phyloP scores from a whole-genome alignment of 805 yeast species.

The Sugiyamaella lignohabitans region DNA sequence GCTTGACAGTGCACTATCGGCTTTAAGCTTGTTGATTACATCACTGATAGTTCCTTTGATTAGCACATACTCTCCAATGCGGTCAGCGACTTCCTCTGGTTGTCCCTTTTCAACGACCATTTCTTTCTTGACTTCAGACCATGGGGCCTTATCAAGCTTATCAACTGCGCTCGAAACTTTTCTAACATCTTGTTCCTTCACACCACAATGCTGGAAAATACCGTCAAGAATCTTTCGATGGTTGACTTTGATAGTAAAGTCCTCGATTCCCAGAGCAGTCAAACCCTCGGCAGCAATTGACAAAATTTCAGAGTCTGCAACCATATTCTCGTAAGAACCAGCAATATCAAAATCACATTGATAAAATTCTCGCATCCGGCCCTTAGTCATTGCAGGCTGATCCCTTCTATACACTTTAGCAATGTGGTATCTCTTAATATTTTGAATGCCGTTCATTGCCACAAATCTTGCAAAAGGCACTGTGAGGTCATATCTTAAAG shows the following conservation, averaged over 20 bases:
- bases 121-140: constrained; percentile 91
- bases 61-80: constrained; percentile 86
- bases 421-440: constrained; percentile 89
- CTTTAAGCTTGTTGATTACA: constrained; percentile 45
- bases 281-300: constrained; percentile 80
- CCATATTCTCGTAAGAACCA: constrained; percentile 87
- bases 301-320: constrained; percentile 90
- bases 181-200: constrained; percentile 87
- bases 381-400: constrained; percentile 99
- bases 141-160: constrained; percentile 89
- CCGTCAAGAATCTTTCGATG: constrained; percentile 97
- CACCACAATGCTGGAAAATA: constrained; percentile 92
- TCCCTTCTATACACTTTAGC: constrained; percentile 99
- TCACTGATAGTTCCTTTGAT: constrained; percentile 54
- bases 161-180: constrained; percentile 93
- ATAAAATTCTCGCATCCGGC: constrained; percentile 98
- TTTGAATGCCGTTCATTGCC: constrained; percentile 88
- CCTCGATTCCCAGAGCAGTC: constrained; percentile 72
- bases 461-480: constrained; percentile 98
- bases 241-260: constrained; percentile 86
- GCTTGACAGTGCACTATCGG: constrained; percentile 50
- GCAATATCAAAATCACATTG: constrained; percentile 99
- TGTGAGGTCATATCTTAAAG: constrained; percentile 91
- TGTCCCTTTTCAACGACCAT: constrained; percentile 89
- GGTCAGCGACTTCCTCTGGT: constrained; percentile 85